Evolutionary conservation across 169 alveolate genomes (phyloP), one percentile per base, ranked within the genome.

Genomic region (Hepatocystis sp.): DNA sequence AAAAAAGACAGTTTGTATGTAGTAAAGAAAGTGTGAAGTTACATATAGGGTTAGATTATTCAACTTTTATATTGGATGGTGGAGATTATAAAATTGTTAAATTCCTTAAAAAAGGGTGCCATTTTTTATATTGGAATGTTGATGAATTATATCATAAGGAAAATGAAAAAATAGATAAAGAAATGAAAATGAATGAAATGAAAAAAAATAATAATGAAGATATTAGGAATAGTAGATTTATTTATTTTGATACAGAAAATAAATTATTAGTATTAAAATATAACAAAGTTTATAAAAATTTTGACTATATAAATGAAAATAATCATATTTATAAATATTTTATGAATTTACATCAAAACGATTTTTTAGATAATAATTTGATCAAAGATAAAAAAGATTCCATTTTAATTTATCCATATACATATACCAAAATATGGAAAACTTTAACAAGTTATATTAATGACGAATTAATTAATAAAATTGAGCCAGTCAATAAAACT

Each of bases 401-500:
- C 3, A 51, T 81, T 49, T 49, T 81, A 36, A 63, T 63, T 49
- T 81, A 81, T 53, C 84, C 89, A 3, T 63, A 63, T 40, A 81
- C 89, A 34, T 81, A 63, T 81, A 21, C 63, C 39, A 81, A 81
- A 81, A 30, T 81, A 49, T 81, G 89, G 89, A 40, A 61, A 61
- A 81, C 53, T 27, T 61, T 81, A 81, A 81, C 89, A 15, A 49
- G 67, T 13, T 81, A 81, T 66, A 81, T 81, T 44, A 81, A 81
- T 65, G 89, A 81, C 23, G 89, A 81, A 40, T 56, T 81, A 61
- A 81, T 81, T 30, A 63, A 81, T 32, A 81, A 81, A 81, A 81
- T 81, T n/a, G 89, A 81, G 11, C 89, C 89, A 7, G 84, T 81
- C 4, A 81, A 81, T 28, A 81, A 81, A 81, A 81, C 89, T 10